Base-by-base conservation (phyloP, 495 filamentous ascomycete species). In the Annulohypoxylon stygium region DNA sequence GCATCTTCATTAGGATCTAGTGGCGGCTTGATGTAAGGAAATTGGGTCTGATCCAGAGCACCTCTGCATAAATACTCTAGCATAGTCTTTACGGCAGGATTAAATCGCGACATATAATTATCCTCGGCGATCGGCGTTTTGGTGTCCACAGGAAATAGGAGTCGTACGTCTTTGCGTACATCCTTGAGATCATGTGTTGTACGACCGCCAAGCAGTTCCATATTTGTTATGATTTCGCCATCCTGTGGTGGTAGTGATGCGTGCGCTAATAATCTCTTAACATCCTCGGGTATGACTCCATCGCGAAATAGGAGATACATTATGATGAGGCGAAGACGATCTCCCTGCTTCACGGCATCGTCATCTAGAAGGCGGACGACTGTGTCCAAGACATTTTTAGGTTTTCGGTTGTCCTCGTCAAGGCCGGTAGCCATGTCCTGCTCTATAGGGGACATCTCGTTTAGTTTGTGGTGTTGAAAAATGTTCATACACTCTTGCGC, bases 401-500 rank as follows among this genome's bases (percentile, higher is more conserved):
- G 93, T 78, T 95, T 96, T 70, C 92, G 92, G 76, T 90, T 92
- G 74, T 97, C 94, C 76, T 98, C 96, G 75, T 98, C 96, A 1
- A 97, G 85, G 11, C 97, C 96, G 3, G 97, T 98, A 25, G 95
- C 92, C 66, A 98, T 84, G 34, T 89, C 91, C 83, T 95, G 83
- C 77, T 99, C 95, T 2, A 93, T 87, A 2, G 92, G 91, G 51
- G 93, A 95, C 66, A 98, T 85, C 75, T 98, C 97, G 47, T 90
- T 85, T 4, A 99, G 86, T 75, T 97, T 97, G 71, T 90, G 88
- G 18, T 88, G 82, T 75, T 97, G 89, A 75, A 98, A 99, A 48
- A 90, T 86, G 66, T 92, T 93, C 96, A 98, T 98, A 71, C 93
- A 95, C 75, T 97, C 95, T 76, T 97, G 92, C n/a, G 96, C 97